phyloP scores from a whole-genome alignment of 139 green algal genomes.

The Choricystis sp. region DNA sequence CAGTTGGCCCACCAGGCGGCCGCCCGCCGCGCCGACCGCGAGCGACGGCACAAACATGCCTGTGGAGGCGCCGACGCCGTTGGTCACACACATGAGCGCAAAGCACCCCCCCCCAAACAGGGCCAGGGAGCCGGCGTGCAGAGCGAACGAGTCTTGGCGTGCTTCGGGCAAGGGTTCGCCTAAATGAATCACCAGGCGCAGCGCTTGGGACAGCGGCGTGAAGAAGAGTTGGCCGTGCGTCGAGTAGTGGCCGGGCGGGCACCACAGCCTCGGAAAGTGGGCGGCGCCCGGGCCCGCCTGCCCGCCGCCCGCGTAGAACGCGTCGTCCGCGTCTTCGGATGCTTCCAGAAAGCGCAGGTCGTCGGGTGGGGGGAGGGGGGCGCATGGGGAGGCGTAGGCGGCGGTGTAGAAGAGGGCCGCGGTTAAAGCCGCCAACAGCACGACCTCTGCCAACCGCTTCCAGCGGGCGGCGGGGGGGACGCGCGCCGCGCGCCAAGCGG shows the following conservation, averaged over 20 bases:
- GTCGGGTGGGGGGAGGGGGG: constrained; percentile 11
- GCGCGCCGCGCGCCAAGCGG: constrained; percentile 11
- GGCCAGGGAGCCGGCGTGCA: constrained; percentile 4
- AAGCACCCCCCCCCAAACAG: constrained; percentile 26
- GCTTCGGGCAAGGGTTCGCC: constrained; percentile 27
- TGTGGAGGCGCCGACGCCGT: constrained; percentile 46
- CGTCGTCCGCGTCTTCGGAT: constrained; percentile 13
- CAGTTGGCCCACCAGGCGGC: constrained; percentile 33
- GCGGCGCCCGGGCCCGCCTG: constrained; percentile 8
- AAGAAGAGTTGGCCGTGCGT: constrained; percentile 50
- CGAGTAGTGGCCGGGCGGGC: constrained; percentile 20
- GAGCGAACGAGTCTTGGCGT: neutral
- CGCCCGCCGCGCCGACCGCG: constrained; percentile 32
- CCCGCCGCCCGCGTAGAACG: constrained; percentile 8
- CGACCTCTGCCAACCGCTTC: constrained; percentile 29
- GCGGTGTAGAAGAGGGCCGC: constrained; percentile 31
- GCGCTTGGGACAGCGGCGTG: constrained; percentile 35
- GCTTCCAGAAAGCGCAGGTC: constrained; percentile 19
- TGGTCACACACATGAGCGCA: constrained; percentile 39
- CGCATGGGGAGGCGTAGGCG: constrained; percentile 26
- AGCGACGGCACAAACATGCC: constrained; percentile 60
- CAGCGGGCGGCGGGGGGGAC: constrained; percentile 13
- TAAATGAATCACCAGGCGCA: constrained; percentile 44
- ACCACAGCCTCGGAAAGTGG: constrained; percentile 48
- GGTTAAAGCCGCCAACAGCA: constrained; percentile 28